Evolutionary conservation across 2,329 filamentous ascomycete species (phyloP).

Genomic region (Colletotrichum sp.): DNA sequence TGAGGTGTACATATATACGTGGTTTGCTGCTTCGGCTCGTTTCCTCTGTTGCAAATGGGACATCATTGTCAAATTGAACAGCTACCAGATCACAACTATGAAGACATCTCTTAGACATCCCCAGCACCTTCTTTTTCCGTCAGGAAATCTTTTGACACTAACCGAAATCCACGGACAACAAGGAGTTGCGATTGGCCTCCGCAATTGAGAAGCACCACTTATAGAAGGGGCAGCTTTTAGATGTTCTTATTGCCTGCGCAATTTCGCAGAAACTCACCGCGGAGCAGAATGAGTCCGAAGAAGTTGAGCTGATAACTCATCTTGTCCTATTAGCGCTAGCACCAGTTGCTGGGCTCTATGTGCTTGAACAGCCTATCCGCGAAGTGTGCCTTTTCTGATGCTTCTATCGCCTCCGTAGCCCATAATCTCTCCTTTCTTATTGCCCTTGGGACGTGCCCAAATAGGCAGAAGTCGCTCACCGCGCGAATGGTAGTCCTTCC

Average conservation of each 20-base stretch:
- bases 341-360: not conserved
- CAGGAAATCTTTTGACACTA: not conserved
- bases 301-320: not conserved
- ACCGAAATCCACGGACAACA: not conserved
- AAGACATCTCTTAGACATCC: not conserved
- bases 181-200: not conserved
- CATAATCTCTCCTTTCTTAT: not conserved
- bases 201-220: accelerated
- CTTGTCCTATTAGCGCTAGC: not conserved
- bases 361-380: not conserved
- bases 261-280: not conserved
- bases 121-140: not conserved
- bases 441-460: accelerated
- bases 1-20: accelerated
- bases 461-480: not conserved
- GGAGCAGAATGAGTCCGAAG: not conserved
- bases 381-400: not conserved
- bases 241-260: not conserved
- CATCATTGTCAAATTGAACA: no score
- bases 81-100: no score
- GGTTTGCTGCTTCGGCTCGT: accelerated
- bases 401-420: no score
- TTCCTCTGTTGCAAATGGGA: not conserved
- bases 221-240: not conserved
- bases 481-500: no score